phyloP scores from a whole-genome alignment of 257 asterid species.

The Scutellaria barbata region DNA sequence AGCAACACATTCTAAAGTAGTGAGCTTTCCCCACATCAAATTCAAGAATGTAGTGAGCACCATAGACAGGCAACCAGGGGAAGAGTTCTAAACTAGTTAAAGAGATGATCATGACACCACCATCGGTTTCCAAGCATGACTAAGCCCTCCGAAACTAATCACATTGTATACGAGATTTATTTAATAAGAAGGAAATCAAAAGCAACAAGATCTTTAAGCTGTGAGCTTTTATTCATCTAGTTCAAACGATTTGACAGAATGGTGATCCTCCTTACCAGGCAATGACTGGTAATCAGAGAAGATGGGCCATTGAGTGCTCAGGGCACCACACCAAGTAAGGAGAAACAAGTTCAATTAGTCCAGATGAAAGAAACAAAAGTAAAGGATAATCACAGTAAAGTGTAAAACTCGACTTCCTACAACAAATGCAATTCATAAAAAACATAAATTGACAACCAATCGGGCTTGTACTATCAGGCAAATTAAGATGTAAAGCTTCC shows the following conservation, averaged over 20 bases:
- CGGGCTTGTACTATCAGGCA: no score
- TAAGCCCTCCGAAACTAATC: not conserved
- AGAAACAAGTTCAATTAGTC: not conserved
- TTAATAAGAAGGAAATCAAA: not conserved
- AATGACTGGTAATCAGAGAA: no score
- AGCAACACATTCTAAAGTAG: no score
- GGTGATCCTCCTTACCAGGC: not conserved
- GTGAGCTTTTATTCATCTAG: not conserved
- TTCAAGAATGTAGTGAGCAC: no score
- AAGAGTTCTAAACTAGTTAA: no score
- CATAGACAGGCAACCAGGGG: no score
- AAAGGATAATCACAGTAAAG: no score
- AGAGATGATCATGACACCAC: not conserved
- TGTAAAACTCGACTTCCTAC: no score
- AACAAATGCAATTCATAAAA: no score
- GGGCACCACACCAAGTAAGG: not conserved
- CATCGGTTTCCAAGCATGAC: not conserved
- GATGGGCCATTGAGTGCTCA: not conserved
- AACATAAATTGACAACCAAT: no score
- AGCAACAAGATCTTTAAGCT: not conserved
- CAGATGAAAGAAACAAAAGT: no score
- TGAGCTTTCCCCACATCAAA: no score
- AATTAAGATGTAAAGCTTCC: not conserved
- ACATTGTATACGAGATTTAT: not conserved
- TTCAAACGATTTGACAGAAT: not conserved